These are phyloP conservation scores for Pyricularia pennisetigena DNA, from an alignment of 2,329 filamentous ascomycete species.

Conservation along the genomic window DNA sequence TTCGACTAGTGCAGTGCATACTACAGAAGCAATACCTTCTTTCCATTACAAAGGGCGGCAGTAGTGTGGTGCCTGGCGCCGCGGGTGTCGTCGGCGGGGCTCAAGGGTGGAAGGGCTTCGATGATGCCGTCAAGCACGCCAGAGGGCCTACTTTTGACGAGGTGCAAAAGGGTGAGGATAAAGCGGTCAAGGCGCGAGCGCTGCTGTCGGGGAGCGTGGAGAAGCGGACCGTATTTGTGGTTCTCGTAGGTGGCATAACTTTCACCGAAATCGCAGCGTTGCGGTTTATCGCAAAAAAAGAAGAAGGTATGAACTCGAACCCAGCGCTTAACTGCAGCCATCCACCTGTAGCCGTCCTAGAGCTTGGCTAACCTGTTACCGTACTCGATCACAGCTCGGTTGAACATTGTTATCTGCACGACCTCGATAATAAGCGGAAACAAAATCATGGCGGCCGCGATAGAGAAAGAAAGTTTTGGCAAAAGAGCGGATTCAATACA, in stretches of 20 bases:
- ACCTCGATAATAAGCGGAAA: slow-evolving; percentile 88
- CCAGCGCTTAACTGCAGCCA: not conserved
- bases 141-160: slow-evolving; percentile 87
- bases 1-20: slow-evolving; percentile 85
- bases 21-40: slow-evolving; percentile 82
- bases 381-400: slow-evolving; percentile 6
- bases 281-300: slow-evolving; percentile 77
- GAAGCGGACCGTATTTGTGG: slow-evolving; percentile 86
- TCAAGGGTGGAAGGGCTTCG: slow-evolving; percentile 87
- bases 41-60: slow-evolving; percentile 56
- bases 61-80: slow-evolving; percentile 12
- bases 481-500: not conserved
- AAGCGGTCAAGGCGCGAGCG: slow-evolving; percentile 77
- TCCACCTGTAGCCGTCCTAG: not conserved
- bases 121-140: slow-evolving; percentile 81
- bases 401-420: slow-evolving; percentile 84
- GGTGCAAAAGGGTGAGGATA: slow-evolving; percentile 84
- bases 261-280: slow-evolving; percentile 94
- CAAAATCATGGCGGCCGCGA: slow-evolving; percentile 75
- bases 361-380: slow-evolving; percentile 8
- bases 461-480: slow-evolving; percentile 59
- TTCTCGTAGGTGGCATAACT: slow-evolving; percentile 93
- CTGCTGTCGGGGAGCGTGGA: slow-evolving; percentile 66
- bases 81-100: slow-evolving; percentile 42
- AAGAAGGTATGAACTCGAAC: slow-evolving; percentile 48